Percentiles rank a stretch among this genome's conserved stretches.
These are phyloP conservation scores for Russula earlei DNA, from an alignment of 768 basidiomycete species.

Conservation along the genomic window DNA sequence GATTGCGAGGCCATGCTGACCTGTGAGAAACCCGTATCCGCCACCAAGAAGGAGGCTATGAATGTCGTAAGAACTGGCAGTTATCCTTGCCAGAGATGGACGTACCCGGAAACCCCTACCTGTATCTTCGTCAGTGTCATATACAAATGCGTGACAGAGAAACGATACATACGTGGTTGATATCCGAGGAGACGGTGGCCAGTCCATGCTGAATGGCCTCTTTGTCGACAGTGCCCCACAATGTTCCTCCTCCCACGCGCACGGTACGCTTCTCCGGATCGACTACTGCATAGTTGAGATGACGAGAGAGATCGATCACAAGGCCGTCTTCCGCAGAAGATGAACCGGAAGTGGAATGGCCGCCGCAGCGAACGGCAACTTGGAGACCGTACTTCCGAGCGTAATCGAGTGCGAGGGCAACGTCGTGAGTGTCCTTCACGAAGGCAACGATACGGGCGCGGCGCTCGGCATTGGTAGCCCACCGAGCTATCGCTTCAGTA, in stretches of 20 bases:
- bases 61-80: background rate
- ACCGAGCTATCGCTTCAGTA: constrained; percentile 32
- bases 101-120: constrained; percentile 45
- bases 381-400: too few species aligned
- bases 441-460: constrained; percentile 33
- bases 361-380: constrained; percentile 40
- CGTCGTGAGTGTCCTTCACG: too few species aligned
- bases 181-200: constrained; percentile 39
- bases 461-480: constrained; percentile 34
- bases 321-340: constrained; percentile 39
- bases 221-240: constrained; percentile 40
- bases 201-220: constrained; percentile 36
- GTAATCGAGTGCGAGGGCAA: too few species aligned
- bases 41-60: constrained; percentile 42
- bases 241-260: constrained; percentile 40
- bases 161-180: constrained; percentile 36
- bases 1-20: constrained; percentile 33
- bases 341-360: constrained; percentile 36
- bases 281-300: constrained; percentile 31
- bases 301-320: constrained; percentile 40
- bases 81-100: background rate
- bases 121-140: constrained; percentile 13
- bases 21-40: constrained; percentile 44
- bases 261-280: too few species aligned
- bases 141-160: background rate